Conservation (phyloP, 495 filamentous ascomycete genomes). For the Platismatia glauca region DNA sequence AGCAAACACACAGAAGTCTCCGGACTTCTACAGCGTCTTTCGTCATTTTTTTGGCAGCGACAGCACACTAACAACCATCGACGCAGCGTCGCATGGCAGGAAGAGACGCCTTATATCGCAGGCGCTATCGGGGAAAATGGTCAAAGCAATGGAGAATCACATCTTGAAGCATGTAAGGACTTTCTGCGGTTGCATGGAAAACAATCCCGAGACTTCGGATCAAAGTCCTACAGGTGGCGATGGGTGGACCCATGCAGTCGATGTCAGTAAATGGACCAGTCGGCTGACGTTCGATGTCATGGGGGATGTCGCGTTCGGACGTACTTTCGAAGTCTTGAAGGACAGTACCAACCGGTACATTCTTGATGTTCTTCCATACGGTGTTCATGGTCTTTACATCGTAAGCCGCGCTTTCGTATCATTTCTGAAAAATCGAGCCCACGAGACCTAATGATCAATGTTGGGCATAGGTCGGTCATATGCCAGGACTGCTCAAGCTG, state of each 20-base stretch:
- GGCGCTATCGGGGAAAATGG: constrained; percentile 26
- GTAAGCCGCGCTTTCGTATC: too few species aligned
- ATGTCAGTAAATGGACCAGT: constrained; percentile 23
- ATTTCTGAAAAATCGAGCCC: too few species aligned
- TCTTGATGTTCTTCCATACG: not conserved
- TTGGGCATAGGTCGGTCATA: not conserved
- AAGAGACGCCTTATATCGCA: constrained; percentile 27
- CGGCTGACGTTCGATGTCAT: constrained; percentile 27
- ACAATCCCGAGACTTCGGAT: too few species aligned
- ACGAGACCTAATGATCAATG: too few species aligned
- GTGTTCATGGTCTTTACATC: constrained; percentile 1
- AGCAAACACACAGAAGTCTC: constrained; percentile 25
- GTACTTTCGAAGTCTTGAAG: not conserved
- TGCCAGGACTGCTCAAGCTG: not conserved
- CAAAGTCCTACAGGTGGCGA: too few species aligned
- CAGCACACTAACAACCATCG: constrained; percentile 22
- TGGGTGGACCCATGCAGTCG: constrained; percentile 22
- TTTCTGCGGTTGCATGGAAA: not conserved
- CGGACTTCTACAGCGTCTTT: constrained; percentile 23
- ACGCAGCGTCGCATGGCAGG: constrained; percentile 24
- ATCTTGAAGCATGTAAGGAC: constrained; percentile 23
- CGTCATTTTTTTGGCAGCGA: constrained; percentile 13
- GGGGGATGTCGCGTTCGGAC: constrained; percentile 14
- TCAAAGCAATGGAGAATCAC: constrained; percentile 21
- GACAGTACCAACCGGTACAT: not conserved